Percentiles rank a stretch among this genome's conserved stretches.
Evolutionary conservation across 371 early-diverging fungal species (phyloP).

Genomic region (Mucor lusitanicus): DNA sequence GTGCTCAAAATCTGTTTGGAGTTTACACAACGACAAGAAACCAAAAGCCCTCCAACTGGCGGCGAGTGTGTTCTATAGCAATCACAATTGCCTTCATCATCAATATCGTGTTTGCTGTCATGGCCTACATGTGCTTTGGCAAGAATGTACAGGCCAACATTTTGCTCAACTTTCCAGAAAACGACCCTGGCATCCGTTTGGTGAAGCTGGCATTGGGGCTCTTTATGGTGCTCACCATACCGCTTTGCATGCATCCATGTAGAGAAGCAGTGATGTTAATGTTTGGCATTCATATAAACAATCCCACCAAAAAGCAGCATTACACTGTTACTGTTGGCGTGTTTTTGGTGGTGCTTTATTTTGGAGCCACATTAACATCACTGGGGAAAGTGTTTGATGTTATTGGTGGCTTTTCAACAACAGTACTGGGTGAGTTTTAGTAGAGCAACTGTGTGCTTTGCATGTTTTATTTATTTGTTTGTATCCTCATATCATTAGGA

Average conservation of each 20-base stretch:
- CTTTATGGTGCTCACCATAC: constrained; percentile 52
- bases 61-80: constrained; percentile 36
- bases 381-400: constrained; percentile 55
- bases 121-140: constrained; percentile 58
- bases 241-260: constrained; percentile 53
- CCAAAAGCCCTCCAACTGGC: constrained; percentile 43
- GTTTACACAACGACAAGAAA: constrained; percentile 42
- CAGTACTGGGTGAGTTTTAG: constrained; percentile 30
- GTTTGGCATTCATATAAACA: constrained; percentile 31
- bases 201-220: constrained; percentile 49
- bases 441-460: background rate
- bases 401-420: constrained; percentile 61
- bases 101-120: constrained; percentile 54
- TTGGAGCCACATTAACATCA: constrained; percentile 47
- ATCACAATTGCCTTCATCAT: constrained; percentile 40
- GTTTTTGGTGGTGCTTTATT: constrained; percentile 37
- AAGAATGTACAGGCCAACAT: constrained; percentile 51
- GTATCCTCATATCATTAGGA: constrained; percentile 10
- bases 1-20: constrained; percentile 54
- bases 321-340: constrained; percentile 36
- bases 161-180: constrained; percentile 51
- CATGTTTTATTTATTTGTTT: background rate
- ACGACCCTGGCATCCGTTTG: constrained; percentile 48
- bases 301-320: constrained; percentile 44
- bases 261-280: constrained; percentile 51